These are phyloP conservation scores for Sophora flavescens DNA, from an alignment of 306 rosid genomes.

Conservation along the genomic window DNA sequence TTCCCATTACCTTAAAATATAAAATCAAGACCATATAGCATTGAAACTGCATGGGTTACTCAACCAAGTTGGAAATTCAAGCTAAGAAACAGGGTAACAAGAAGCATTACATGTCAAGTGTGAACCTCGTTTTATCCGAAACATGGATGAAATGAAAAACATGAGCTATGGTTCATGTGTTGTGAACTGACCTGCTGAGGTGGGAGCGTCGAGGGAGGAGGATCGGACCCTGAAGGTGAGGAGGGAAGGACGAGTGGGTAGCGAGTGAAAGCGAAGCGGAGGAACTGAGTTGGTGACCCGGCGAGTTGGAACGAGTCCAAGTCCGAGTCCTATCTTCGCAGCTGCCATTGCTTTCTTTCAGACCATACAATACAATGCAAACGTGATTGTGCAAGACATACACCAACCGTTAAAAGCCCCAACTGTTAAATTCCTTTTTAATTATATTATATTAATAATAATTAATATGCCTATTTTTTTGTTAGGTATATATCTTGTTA, in stretches of 20 bases:
- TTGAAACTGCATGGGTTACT: background rate
- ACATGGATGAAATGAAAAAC: too few species aligned
- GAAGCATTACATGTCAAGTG: background rate
- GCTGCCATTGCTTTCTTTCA: constrained; percentile 65
- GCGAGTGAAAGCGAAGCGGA: constrained; percentile 40
- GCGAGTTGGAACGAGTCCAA: constrained; percentile 66
- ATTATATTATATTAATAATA: too few species aligned
- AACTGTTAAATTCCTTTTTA: background rate
- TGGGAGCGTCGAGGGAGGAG: constrained; percentile 49
- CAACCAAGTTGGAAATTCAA: background rate
- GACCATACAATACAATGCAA: constrained; percentile 72
- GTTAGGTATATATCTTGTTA: too few species aligned
- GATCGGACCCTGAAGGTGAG: constrained; percentile 57
- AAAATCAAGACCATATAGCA: constrained; percentile 2
- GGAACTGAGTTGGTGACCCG: constrained; percentile 55
- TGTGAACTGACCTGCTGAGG: constrained; percentile 61
- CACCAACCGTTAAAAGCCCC: background rate
- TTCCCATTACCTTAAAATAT: background rate
- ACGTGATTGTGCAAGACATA: too few species aligned
- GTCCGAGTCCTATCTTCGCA: constrained; percentile 70
- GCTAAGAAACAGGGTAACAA: background rate
- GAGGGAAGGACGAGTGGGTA: constrained; percentile 48
- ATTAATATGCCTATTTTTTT: too few species aligned
- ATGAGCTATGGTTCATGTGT: background rate
- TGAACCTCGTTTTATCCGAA: too few species aligned